Base-by-base conservation (phyloP, 2,329 filamentous ascomycete genomes). In the Xylariaceae sp. region DNA sequence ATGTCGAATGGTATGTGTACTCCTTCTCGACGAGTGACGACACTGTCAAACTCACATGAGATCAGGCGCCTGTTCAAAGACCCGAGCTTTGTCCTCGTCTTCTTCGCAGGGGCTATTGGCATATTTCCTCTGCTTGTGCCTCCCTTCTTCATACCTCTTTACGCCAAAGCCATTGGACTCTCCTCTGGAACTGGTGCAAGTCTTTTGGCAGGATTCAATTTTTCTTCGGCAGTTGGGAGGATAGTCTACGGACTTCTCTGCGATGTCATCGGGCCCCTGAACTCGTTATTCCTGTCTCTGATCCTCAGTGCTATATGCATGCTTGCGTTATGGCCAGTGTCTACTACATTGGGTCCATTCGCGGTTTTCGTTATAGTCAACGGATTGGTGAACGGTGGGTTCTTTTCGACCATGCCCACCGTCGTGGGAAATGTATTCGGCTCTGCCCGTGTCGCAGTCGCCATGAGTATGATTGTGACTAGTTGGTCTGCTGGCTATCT, bases 381-480 rank as follows among this genome's bases (percentile, higher is more conserved):
- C 47, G 80, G 80, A 0, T 61, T 72, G 29, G 69, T 74, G 4
- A 83, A 82, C 50, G 80, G 80, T 0, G 78, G 74, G 0, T 83
- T 83, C 63, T 83, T 84, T 52, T 72, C 74, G 1, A 75, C 74
- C 0, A 80, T 83, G 67, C 80, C 80, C 0, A 82, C 79, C 0
- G 78, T 79, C 2, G 74, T 83, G 0, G 72, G 74, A 0, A 78
- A 72, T 48, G 69, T 79, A 0, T 81, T 81, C 60, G 79, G 77
- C 2, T 75, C 69, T 3, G 69, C 68, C 1, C 64, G 74, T 3
- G 69, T 79, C 29, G 65, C 71, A 3, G 71, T 79, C 16, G 77
- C 74, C 0, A 78, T 83, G 72, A 71, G 76, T 4, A 81, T 83
- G 76, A 69, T 78, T 29, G 70, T 80, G 2, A 80, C 73, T 0